A percentile compares a stretch with the other conserved stretches of the same genome.
Conservation (phyloP, 2,329 filamentous ascomycete species). For the Fusarium pseudograminearum region DNA sequence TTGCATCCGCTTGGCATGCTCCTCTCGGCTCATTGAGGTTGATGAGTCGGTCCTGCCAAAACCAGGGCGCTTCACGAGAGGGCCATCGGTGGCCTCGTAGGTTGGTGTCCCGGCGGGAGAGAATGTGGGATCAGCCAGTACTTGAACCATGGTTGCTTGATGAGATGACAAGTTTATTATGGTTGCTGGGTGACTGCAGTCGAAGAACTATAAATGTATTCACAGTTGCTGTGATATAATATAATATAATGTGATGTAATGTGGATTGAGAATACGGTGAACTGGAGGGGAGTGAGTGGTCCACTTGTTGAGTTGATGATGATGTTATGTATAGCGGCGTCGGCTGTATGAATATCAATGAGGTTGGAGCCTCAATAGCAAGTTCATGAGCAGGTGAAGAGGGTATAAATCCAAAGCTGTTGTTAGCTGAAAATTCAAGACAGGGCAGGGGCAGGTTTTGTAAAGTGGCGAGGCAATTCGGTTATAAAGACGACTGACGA, state of each 20-base stretch:
- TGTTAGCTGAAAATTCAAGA: constrained; percentile 20
- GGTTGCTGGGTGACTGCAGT: constrained; percentile 12
- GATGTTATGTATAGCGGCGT: constrained; percentile 30
- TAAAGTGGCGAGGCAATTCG: constrained; percentile 43
- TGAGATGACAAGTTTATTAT: not conserved
- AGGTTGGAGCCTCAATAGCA: constrained; percentile 44
- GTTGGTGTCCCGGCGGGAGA: constrained; percentile 44
- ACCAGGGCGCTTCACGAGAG: constrained; percentile 39
- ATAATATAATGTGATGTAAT: constrained; percentile 17
- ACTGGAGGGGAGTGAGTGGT: constrained; percentile 18
- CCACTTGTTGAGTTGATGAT: constrained; percentile 25
- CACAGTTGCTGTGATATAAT: constrained; percentile 14
- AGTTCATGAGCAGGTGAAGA: constrained; percentile 44
- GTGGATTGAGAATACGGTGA: constrained; percentile 11
- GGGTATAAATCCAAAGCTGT: constrained; percentile 34
- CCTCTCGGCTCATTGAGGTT: constrained; percentile 55
- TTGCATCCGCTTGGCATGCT: constrained; percentile 55
- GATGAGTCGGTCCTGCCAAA: constrained; percentile 44
- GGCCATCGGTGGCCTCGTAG: constrained; percentile 43
- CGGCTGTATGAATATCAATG: constrained; percentile 32
- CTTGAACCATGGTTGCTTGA: constrained; percentile 50
- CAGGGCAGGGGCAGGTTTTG: constrained; percentile 4
- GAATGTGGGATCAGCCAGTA: constrained; percentile 48
- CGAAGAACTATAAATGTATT: constrained; percentile 14
- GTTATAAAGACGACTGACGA: constrained; percentile 45